Evolutionary conservation across 2,329 filamentous ascomycete genomes (phyloP).

Genomic region (Colletotrichum chrysophilum): DNA sequence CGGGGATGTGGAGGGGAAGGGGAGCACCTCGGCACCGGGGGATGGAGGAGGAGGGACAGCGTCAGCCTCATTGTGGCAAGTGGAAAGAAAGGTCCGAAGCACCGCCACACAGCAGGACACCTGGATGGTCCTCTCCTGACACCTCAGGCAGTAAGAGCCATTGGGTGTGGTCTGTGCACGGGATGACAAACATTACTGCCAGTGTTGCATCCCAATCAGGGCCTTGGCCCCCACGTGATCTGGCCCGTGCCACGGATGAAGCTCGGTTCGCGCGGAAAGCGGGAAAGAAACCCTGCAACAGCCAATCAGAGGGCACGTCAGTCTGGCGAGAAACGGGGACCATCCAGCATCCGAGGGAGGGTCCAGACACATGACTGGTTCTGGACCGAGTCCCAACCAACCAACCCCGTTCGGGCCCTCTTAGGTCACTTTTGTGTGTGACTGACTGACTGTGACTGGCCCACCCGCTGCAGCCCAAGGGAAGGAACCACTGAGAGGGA

Average conservation of each 20-base stretch:
- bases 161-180: background rate
- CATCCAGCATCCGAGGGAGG: background rate
- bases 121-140: background rate
- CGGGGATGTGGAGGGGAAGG: no score
- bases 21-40: no score
- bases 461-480: background rate
- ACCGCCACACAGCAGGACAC: background rate
- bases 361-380: background rate
- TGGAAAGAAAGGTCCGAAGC: background rate
- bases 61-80: background rate
- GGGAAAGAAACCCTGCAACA: background rate
- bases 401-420: background rate
- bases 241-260: background rate
- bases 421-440: background rate
- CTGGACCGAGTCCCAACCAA: constrained; percentile 5
- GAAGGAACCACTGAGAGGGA: background rate
- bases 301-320: background rate
- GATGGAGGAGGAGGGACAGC: background rate
- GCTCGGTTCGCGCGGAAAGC: background rate
- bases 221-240: constrained; percentile 3
- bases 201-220: background rate
- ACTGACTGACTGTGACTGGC: background rate
- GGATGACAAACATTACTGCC: background rate
- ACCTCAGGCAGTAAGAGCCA: background rate
- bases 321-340: background rate